Conservation (phyloP, 805 yeast species). For the Metschnikowia hibisci region DNA sequence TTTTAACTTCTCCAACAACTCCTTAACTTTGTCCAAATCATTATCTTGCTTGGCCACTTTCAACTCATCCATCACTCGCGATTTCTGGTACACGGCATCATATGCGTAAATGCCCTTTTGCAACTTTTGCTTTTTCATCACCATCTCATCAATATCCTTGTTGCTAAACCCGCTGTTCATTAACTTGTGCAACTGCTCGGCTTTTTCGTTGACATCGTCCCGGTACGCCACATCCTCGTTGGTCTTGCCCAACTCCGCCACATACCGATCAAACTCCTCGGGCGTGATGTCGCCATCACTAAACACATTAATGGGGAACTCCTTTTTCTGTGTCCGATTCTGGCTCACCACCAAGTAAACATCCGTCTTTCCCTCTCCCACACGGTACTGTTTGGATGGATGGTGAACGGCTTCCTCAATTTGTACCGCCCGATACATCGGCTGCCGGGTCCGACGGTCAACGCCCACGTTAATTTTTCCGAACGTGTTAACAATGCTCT, state of each 20-base stretch:
- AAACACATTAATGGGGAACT: constrained; percentile 72
- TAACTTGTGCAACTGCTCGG: constrained; percentile 57
- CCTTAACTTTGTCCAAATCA: constrained; percentile 30
- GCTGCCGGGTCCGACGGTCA: constrained; percentile 55
- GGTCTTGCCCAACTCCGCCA: constrained; percentile 55
- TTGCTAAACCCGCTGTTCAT: constrained; percentile 64
- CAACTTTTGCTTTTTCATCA: constrained; percentile 64
- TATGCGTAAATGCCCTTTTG: constrained; percentile 41
- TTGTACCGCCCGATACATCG: constrained; percentile 79
- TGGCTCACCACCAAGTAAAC: constrained; percentile 71
- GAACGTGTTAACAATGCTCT: constrained; percentile 65
- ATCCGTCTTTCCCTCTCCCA: constrained; percentile 43
- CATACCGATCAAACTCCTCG: constrained; percentile 72
- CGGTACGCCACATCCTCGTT: constrained; percentile 56
- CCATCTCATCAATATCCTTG: constrained; percentile 72
- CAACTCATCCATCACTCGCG: constrained; percentile 67
- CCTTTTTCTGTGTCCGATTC: constrained; percentile 67
- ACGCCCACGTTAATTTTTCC: constrained; percentile 81
- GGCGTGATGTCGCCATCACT: constrained; percentile 71
- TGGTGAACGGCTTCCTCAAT: constrained; percentile 58
- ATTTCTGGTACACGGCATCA: constrained; percentile 72
- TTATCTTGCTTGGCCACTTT: constrained; percentile 66
- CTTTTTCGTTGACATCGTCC: constrained; percentile 62
- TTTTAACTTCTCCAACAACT: constrained; percentile 34
- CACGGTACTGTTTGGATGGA: constrained; percentile 40